Evolutionary conservation across 768 basidiomycete genomes (phyloP).

Genomic region (Mycena kentingensis): DNA sequence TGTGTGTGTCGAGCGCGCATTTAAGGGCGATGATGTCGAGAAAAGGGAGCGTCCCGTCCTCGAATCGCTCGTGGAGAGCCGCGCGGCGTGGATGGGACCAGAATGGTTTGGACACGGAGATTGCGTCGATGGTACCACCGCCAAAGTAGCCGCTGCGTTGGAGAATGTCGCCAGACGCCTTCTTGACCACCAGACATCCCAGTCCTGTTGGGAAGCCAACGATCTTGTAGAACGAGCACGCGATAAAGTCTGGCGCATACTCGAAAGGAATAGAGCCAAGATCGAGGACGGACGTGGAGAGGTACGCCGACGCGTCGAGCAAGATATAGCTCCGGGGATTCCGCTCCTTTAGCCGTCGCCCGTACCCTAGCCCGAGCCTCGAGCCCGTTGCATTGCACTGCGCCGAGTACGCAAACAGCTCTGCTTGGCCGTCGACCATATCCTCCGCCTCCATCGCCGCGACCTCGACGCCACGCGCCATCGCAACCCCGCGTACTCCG

Average conservation of each 20-base stretch:
- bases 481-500: slow-evolving; percentile 53
- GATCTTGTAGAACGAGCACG: slow-evolving; percentile 62
- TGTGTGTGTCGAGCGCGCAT: slow-evolving; percentile 17
- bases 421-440: slow-evolving; percentile 38
- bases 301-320: slow-evolving; percentile 59
- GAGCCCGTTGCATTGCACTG: slow-evolving; percentile 24
- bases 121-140: slow-evolving; percentile 57
- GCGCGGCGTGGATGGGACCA: slow-evolving; percentile 17
- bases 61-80: slow-evolving; percentile 18
- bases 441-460: slow-evolving; percentile 46
- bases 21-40: slow-evolving; percentile 20
- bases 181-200: slow-evolving; percentile 54
- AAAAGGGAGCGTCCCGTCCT: slow-evolving; percentile 24
- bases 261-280: slow-evolving; percentile 30
- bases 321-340: slow-evolving; percentile 25
- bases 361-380: slow-evolving; percentile 17
- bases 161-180: slow-evolving; percentile 44
- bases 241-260: slow-evolving; percentile 55
- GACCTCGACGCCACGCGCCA: slow-evolving; percentile 39
- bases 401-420: slow-evolving; percentile 18
- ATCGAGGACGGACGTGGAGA: slow-evolving; percentile 52
- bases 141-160: slow-evolving; percentile 54
- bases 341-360: slow-evolving; percentile 8
- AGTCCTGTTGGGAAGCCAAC: slow-evolving; percentile 62
- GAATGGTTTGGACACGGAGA: slow-evolving; percentile 46